These are phyloP conservation scores for Sporothrix protearum DNA, from an alignment of 2,329 filamentous ascomycete genomes.

Conservation along the genomic window DNA sequence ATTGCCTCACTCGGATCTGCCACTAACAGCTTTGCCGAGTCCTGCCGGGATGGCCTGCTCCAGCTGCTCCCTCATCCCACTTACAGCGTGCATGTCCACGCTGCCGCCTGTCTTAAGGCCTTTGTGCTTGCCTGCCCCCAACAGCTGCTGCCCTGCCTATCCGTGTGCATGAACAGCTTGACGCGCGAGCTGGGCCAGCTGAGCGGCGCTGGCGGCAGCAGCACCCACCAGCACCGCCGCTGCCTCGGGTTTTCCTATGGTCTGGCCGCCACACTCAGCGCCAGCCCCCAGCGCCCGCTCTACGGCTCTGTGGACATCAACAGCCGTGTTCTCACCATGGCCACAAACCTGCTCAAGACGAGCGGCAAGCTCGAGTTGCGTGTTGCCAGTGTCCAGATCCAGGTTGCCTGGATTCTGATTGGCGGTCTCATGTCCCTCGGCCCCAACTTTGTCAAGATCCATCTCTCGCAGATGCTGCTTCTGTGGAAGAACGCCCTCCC, in stretches of 20 bases:
- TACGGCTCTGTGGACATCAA: conserved; percentile 96
- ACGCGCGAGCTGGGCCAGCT: conserved; percentile 80
- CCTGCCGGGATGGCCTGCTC: conserved; percentile 79
- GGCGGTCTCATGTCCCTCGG: conserved; percentile 95
- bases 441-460: conserved; percentile 98
- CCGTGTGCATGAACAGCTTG: conserved; percentile 94
- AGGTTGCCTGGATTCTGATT: conserved; percentile 96
- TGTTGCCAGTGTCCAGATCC: conserved; percentile 88
- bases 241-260: conserved; percentile 92
- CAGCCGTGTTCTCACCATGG: conserved; percentile 83
- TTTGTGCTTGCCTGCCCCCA: conserved; percentile 90
- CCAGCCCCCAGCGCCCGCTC: conserved; percentile 79
- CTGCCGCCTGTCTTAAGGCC: conserved; percentile 77
- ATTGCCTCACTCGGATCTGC: conserved; percentile 80
- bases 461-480: conserved; percentile 86
- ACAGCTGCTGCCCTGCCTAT: conserved; percentile 84
- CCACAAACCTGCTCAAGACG: conserved; percentile 86
- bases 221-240: conserved; percentile 50
- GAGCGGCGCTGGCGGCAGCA: conserved; percentile 69
- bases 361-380: conserved; percentile 88
- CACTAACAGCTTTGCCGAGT: conserved; percentile 71
- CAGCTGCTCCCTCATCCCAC: conserved; percentile 92
- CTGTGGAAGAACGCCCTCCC: conserved; percentile 97
- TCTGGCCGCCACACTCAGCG: conserved; percentile 84
- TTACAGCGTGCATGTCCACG: conserved; percentile 91